Base-by-base conservation (phyloP, 2,329 filamentous ascomycete species). In the Allantophomopsis lycopodina region DNA sequence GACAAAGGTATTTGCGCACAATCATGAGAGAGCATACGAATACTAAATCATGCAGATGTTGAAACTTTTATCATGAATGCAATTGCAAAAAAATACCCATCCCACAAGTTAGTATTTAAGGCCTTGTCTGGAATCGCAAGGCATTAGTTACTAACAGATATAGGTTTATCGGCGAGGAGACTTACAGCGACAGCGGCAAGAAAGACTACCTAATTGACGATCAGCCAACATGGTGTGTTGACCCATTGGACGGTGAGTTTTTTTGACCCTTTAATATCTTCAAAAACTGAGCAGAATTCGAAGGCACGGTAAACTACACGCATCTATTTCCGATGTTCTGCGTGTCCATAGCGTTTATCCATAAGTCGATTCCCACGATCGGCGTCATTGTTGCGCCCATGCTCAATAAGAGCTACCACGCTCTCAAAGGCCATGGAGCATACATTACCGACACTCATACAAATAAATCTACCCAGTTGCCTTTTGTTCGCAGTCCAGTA, bases 241-340 rank as follows among this genome's bases (percentile, higher is more conserved):
- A 88, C 57, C 82, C 83, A 8, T 67, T 87, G 20, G 82, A 87
- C 52, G 81, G 79, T 63, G 57, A 37, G 45, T 7, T 4, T 5
- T n/a, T 18, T 14, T 13, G 14, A 6, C 13, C 16, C 13, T 7
- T 16, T 15, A 2, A 12, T 3, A 14, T 16, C 6, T 6, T 12
- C 17, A 14, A 15, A 37, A 37, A 10, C 21, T 15, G 7, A 15
- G 14, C 17, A 12, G 7, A 4, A 30, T 35, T 8, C 14, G 17
- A 37, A 68, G 66, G 69, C 34, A 87, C 83, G 3, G 80, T 87
- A 43, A 87, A 87, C 63, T 87, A 82, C 60, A 83, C 81, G 21
- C 83, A 87, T 56, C 68, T 84, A 5, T 85, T 84, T 53, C 80
- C 80, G 42, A 84, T 85, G 76, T 86, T 83, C 60, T 87, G 83